Conservation (phyloP, 352 stramenopile species). For the Pythium phragmitis region DNA sequence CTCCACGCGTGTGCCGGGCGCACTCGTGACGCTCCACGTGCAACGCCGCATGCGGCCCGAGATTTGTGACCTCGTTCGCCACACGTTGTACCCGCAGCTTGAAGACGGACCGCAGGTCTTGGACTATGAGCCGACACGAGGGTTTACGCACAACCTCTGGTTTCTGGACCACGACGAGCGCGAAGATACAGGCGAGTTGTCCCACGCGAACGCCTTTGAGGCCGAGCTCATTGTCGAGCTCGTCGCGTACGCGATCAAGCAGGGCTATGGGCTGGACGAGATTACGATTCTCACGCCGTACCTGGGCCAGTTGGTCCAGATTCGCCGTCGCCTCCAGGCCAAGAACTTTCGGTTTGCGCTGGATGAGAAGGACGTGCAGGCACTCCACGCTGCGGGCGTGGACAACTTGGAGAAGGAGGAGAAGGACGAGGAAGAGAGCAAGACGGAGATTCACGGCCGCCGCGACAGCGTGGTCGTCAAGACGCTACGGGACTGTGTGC, state of each 20-base stretch:
- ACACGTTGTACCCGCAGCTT: conserved; percentile 63
- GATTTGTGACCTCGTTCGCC: conserved; percentile 75
- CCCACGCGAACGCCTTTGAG: conserved; percentile 71
- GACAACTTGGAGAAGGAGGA: conserved; percentile 32
- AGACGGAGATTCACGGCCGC: neutral
- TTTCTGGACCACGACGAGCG: conserved; percentile 69
- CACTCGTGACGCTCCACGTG: conserved; percentile 48
- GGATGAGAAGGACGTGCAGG: conserved; percentile 41
- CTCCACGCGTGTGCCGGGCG: conserved; percentile 1
- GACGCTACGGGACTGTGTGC: conserved; percentile 29
- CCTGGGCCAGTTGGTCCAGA: conserved; percentile 68
- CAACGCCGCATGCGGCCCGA: conserved; percentile 81
- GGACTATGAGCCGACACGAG: conserved; percentile 46
- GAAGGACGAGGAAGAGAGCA: neutral
- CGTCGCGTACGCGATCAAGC: conserved; percentile 66
- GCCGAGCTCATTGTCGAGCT: conserved; percentile 63
- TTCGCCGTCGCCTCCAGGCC: conserved; percentile 43
- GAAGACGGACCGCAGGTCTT: conserved; percentile 54
- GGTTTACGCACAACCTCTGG: conserved; percentile 59
- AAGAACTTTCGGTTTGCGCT: conserved; percentile 27
- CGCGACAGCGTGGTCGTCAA: neutral
- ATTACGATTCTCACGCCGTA: conserved; percentile 85
- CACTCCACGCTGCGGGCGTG: conserved; percentile 21
- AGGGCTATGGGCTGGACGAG: conserved; percentile 59
- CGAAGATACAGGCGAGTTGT: conserved; percentile 37